phyloP scores from a whole-genome alignment of 2,329 filamentous ascomycete genomes.

The Fusarium sp. region DNA sequence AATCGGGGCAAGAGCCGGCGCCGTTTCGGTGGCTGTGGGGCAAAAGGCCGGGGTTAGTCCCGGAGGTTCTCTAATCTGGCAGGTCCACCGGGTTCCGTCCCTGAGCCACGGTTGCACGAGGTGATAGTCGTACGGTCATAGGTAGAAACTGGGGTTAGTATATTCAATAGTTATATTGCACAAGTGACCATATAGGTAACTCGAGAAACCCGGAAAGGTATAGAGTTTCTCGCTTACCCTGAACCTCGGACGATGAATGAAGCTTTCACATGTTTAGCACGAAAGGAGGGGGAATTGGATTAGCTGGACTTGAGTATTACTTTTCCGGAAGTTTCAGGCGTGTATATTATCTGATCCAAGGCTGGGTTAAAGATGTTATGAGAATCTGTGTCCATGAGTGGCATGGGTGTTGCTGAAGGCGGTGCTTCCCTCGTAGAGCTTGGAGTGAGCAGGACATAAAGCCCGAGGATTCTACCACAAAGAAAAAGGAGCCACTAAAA shows the following conservation, averaged over 20 bases:
- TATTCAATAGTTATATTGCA: not conserved
- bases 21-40: slow-evolving; percentile 23
- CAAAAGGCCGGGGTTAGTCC: not conserved
- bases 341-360: not conserved
- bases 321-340: not conserved
- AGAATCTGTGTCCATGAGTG: not conserved
- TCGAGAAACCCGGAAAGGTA: not conserved
- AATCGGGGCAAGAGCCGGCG: slow-evolving; percentile 30
- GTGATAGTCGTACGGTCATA: not conserved
- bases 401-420: not conserved
- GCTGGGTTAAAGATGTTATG: not conserved
- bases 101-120: not conserved
- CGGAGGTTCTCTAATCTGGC: not conserved
- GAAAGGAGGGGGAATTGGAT: not conserved
- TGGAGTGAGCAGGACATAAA: no score
- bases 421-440: no score
- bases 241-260: not conserved
- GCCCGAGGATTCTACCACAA: not conserved
- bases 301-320: no score
- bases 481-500: not conserved
- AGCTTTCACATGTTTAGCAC: not conserved
- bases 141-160: not conserved
- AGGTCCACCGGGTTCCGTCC: not conserved
- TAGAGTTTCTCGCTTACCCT: not conserved
- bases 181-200: not conserved